A percentile compares a stretch with the other conserved stretches of the same genome.
Evolutionary conservation across 2,329 filamentous ascomycete genomes (phyloP).

Genomic region (Graphium sp.): DNA sequence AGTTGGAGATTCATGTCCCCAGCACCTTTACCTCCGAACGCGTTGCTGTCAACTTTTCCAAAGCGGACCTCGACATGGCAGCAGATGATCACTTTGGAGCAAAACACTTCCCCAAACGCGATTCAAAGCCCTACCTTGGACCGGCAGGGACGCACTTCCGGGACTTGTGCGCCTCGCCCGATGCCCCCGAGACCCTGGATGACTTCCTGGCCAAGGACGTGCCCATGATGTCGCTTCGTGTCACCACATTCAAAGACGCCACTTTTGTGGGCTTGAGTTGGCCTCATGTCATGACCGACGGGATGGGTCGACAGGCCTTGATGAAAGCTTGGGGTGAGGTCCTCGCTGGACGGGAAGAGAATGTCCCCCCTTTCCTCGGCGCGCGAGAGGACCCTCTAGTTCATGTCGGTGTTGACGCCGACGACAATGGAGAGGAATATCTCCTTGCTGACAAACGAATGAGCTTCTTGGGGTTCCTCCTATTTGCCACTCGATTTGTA

Average conservation of each 20-base stretch:
- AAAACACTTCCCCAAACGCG: background rate
- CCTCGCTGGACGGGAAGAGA: background rate
- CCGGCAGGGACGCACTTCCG: background rate
- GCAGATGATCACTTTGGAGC: background rate
- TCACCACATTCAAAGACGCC: slow-evolving; percentile 1
- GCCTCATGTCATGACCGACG: background rate
- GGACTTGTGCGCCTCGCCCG: background rate
- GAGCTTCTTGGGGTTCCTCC: background rate
- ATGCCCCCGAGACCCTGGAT: background rate
- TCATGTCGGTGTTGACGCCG: no score
- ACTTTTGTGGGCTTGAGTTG: background rate
- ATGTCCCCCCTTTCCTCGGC: background rate
- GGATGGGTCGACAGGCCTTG: background rate
- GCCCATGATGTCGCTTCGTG: background rate
- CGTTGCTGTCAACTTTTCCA: background rate
- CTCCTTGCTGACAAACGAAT: background rate
- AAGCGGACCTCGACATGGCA: background rate
- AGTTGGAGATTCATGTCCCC: slow-evolving; percentile 1
- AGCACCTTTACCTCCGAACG: background rate
- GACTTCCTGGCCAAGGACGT: slow-evolving; percentile 1
- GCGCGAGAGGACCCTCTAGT: background rate
- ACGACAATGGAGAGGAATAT: background rate
- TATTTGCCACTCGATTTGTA: no score
- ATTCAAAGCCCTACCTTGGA: background rate
- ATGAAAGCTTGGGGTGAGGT: background rate